These are phyloP conservation scores for Cercis canadensis DNA, from an alignment of 306 rosid species.

Conservation along the genomic window DNA sequence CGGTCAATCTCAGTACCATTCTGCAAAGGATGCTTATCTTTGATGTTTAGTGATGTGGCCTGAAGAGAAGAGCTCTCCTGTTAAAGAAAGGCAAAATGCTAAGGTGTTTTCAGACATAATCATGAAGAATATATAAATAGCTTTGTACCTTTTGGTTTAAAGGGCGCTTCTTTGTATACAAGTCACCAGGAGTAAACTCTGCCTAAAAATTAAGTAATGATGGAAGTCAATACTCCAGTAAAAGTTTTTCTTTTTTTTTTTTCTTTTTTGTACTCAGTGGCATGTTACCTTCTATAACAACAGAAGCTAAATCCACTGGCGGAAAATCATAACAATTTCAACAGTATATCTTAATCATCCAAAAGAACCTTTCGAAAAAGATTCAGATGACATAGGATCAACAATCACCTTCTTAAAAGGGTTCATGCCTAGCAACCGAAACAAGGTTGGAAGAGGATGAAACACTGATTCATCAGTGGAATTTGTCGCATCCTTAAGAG, in stretches of 20 bases:
- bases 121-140: constrained; percentile 12
- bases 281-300: constrained; percentile 12
- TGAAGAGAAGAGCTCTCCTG: constrained; percentile 57
- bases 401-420: constrained; percentile 78
- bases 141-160: constrained; percentile 61
- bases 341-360: too few relatives aligned
- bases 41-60: constrained; percentile 47
- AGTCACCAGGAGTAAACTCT: constrained; percentile 80
- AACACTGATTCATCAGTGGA: constrained; percentile 73
- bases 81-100: constrained; percentile 37
- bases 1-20: constrained; percentile 62
- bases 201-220: constrained; percentile 58
- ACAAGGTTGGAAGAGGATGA: constrained; percentile 86
- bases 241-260: background rate
- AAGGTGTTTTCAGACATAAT: constrained; percentile 21
- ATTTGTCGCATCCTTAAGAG: constrained; percentile 72
- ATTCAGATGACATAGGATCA: constrained; percentile 2
- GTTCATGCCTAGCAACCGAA: constrained; percentile 75
- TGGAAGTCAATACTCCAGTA: constrained; percentile 33
- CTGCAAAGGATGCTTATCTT: constrained; percentile 57
- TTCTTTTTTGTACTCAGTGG: constrained; percentile 14
- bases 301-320: constrained; percentile 22
- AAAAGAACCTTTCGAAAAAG: too few relatives aligned
- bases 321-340: constrained; percentile 8
- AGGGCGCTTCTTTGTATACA: constrained; percentile 79